phyloP scores from a whole-genome alignment of 2,329 filamentous ascomycete genomes.

The Colletotrichum plurivorum region DNA sequence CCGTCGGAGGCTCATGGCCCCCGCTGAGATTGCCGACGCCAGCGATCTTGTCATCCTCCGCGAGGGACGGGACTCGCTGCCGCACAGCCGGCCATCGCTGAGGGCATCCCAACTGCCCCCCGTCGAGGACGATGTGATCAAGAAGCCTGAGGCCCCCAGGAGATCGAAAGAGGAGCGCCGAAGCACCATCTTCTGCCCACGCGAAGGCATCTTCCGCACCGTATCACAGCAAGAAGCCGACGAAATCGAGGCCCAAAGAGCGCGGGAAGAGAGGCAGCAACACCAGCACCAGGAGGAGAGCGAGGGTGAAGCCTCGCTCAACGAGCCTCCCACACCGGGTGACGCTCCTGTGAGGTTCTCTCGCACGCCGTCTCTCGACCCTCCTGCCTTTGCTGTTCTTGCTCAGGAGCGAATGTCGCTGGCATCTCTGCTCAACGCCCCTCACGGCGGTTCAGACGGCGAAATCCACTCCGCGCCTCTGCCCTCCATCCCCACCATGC shows the following conservation, averaged over 20 bases:
- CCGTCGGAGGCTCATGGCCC: conserved; percentile 53
- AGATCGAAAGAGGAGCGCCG: conserved; percentile 57
- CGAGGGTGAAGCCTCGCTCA: conserved; percentile 35
- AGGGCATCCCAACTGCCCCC: conserved; percentile 48
- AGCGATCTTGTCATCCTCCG: conserved; percentile 59
- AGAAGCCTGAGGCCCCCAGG: conserved; percentile 39
- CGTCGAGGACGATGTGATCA: conserved; percentile 39
- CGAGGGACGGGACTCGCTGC: conserved; percentile 43
- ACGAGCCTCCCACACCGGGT: conserved; percentile 50
- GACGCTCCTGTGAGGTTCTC: conserved; percentile 60
- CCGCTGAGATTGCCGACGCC: conserved; percentile 56
- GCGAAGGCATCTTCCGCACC: conserved; percentile 74
- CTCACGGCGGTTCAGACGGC: conserved; percentile 54
- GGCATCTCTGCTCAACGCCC: conserved; percentile 72
- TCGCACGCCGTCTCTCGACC: conserved; percentile 74
- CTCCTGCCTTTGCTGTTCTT: conserved; percentile 70
- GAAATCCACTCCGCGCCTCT: conserved; percentile 52
- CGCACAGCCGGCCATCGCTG: conserved; percentile 37
- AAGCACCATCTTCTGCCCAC: conserved; percentile 72
- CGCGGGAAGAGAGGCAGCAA: conserved; percentile 39
- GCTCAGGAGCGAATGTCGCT: conserved; percentile 70
- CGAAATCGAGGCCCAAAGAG: conserved; percentile 54
- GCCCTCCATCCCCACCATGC: conserved; percentile 58
- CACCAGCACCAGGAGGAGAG: conserved; percentile 34
- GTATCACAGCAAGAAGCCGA: conserved; percentile 68